Conservation (phyloP, 2,329 filamentous ascomycete genomes). For the Grosmannia huntii region DNA sequence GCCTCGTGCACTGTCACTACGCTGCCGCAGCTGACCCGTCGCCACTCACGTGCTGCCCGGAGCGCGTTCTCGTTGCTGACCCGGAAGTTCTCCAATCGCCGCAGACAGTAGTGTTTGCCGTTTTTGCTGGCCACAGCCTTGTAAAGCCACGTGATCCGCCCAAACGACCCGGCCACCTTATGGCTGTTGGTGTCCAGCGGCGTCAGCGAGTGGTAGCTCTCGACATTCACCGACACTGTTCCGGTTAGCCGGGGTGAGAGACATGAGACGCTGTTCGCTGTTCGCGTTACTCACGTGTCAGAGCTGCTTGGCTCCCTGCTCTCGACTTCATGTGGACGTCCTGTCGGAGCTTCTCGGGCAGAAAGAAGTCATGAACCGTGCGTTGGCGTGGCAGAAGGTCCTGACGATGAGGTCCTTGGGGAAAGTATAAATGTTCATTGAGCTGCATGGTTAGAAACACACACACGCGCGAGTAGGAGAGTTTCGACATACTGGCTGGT, state of each 20-base stretch:
- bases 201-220: conserved; percentile 80
- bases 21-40: conserved; percentile 65
- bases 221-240: conserved; percentile 43
- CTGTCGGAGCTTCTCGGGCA: conserved; percentile 74
- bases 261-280: no score
- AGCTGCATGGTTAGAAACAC: conserved; percentile 31
- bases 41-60: conserved; percentile 77
- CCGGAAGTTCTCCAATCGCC: conserved; percentile 79
- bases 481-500: conserved; percentile 44
- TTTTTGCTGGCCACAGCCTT: conserved; percentile 85
- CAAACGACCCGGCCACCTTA: conserved; percentile 38
- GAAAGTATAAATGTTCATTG: conserved; percentile 88
- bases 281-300: conserved; percentile 29
- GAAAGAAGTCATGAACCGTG: conserved; percentile 80
- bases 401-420: conserved; percentile 68
- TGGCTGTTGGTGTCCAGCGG: conserved; percentile 69
- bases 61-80: conserved; percentile 85
- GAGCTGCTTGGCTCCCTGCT: conserved; percentile 71
- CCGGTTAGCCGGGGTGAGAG: background rate
- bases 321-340: conserved; percentile 83
- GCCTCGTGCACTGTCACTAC: conserved; percentile 82
- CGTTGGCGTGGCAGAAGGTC: conserved; percentile 77
- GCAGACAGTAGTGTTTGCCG: conserved; percentile 74
- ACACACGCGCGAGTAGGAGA: background rate
- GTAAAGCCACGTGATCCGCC: conserved; percentile 87